A percentile compares a stretch with the other conserved stretches of the same genome.
These are phyloP conservation scores for Periconia sp. DNA, from an alignment of 2,329 filamentous ascomycete genomes.

Conservation along the genomic window DNA sequence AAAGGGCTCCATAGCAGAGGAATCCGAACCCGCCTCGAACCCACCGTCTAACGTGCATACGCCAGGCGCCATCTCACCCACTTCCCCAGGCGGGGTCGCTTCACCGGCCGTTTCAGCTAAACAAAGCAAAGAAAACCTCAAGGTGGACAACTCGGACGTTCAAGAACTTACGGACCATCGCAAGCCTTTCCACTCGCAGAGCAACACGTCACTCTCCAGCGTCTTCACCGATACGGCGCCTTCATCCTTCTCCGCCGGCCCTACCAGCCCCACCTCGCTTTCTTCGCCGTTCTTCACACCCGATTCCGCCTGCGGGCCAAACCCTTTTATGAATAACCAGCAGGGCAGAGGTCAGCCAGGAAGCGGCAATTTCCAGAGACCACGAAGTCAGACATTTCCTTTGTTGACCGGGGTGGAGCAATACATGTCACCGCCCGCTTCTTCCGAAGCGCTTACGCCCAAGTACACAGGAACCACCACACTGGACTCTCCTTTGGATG, in stretches of 20 bases:
- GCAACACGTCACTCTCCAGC: conserved; percentile 67
- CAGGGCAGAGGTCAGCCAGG: conserved; percentile 52
- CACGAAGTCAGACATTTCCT: conserved; percentile 86
- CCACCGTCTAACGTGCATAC: conserved; percentile 62
- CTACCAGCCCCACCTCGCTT: conserved; percentile 73
- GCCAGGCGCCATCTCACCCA: conserved; percentile 69
- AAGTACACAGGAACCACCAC: conserved; percentile 53
- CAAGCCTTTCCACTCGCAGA: conserved; percentile 66
- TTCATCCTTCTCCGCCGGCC: conserved; percentile 68
- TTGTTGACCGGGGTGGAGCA: conserved; percentile 64
- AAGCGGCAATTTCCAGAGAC: conserved; percentile 65
- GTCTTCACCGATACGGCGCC: conserved; percentile 67
- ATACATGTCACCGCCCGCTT: conserved; percentile 54
- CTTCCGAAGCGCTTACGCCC: conserved; percentile 58
- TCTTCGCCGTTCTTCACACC: conserved; percentile 79
- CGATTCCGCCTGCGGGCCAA: conserved; percentile 62
- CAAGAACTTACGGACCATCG: conserved; percentile 64
- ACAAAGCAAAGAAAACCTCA: conserved; percentile 68
- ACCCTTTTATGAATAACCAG: conserved; percentile 63
- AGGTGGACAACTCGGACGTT: conserved; percentile 59
- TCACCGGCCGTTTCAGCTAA: conserved; percentile 64
- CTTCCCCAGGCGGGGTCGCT: conserved; percentile 65
- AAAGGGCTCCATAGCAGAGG: conserved; percentile 62
- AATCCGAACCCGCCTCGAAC: conserved; percentile 65
- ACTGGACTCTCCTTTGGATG: conserved; percentile 55